Evolutionary conservation across 352 stramenopile species (phyloP).

Genomic region (Stephanocyclus meneghinianus): DNA sequence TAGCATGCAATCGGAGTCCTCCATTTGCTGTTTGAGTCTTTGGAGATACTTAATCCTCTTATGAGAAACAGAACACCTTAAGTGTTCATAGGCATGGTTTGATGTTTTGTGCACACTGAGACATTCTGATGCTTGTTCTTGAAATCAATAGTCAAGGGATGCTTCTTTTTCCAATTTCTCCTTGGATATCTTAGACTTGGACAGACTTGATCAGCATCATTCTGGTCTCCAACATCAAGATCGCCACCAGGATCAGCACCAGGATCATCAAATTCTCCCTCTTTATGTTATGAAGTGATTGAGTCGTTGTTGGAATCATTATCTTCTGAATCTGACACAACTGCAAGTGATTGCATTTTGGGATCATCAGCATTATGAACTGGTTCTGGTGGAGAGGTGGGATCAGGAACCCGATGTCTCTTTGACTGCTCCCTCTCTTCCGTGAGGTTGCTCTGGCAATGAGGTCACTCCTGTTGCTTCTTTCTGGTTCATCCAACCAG

Average conservation of each 20-base stretch:
- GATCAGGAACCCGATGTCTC: too few species aligned
- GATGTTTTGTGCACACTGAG: too few species aligned
- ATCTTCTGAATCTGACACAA: background rate
- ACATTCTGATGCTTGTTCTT: too few species aligned
- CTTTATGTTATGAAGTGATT: background rate
- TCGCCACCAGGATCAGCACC: background rate
- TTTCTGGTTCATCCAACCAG: slow-evolving; percentile 17
- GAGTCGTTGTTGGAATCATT: slow-evolving; percentile 6
- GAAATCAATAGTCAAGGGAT: too few species aligned
- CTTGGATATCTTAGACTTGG: background rate
- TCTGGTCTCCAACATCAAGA: background rate
- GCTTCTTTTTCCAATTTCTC: too few species aligned
- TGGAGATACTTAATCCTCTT: too few species aligned
- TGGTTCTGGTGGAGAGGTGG: too few species aligned
- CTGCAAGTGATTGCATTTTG: background rate
- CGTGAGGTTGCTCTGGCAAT: background rate
- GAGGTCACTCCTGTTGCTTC: background rate
- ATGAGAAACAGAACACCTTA: too few species aligned
- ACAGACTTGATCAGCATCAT: background rate
- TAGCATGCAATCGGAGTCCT: too few species aligned
- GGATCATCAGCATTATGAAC: too few species aligned
- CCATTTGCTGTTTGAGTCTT: background rate
- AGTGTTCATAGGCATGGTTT: too few species aligned
- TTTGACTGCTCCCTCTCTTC: background rate
- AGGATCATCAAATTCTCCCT: background rate